Conservation (phyloP, 768 basidiomycete species). For the Lactarius indigo region DNA sequence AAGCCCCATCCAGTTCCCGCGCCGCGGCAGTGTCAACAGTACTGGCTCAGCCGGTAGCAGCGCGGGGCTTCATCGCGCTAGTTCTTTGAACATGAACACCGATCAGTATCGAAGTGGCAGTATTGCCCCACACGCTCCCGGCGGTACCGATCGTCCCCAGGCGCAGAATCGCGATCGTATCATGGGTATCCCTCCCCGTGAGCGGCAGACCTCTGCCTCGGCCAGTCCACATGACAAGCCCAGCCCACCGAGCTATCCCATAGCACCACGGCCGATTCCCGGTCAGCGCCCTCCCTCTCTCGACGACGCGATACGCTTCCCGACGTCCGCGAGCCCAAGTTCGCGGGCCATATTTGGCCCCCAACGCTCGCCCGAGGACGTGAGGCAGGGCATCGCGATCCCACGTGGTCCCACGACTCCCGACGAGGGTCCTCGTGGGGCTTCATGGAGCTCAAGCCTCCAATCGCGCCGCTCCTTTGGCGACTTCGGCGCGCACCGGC, state of each 20-base stretch:
- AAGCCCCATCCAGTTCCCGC: constrained; percentile 38
- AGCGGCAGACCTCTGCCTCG: constrained; percentile 22
- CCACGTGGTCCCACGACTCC: constrained; percentile 18
- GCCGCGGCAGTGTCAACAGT: constrained; percentile 27
- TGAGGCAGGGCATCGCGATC: constrained; percentile 24
- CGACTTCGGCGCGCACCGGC: constrained; percentile 16
- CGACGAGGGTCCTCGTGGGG: constrained; percentile 20
- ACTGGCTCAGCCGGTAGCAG: constrained; percentile 16
- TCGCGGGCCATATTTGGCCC: constrained; percentile 13
- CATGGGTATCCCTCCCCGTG: constrained; percentile 4
- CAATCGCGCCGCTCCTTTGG: constrained; percentile 22
- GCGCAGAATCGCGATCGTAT: constrained; percentile 25
- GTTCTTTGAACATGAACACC: constrained; percentile 17
- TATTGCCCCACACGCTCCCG: constrained; percentile 19
- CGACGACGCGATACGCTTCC: constrained; percentile 21
- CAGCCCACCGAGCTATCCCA: constrained; percentile 11
- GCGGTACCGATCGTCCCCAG: constrained; percentile 1
- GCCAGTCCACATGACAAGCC: constrained; percentile 23
- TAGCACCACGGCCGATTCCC: constrained; percentile 18
- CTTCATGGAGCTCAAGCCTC: constrained; percentile 20
- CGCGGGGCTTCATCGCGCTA: constrained; percentile 26
- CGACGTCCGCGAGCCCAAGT: constrained; percentile 23
- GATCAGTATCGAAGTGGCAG: constrained; percentile 15
- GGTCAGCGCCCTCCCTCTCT: constrained; percentile 17
- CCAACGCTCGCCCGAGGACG: constrained; percentile 26